These are phyloP conservation scores for Ophiostoma perfectum DNA, from an alignment of 2,329 filamentous ascomycete species.

Conservation along the genomic window DNA sequence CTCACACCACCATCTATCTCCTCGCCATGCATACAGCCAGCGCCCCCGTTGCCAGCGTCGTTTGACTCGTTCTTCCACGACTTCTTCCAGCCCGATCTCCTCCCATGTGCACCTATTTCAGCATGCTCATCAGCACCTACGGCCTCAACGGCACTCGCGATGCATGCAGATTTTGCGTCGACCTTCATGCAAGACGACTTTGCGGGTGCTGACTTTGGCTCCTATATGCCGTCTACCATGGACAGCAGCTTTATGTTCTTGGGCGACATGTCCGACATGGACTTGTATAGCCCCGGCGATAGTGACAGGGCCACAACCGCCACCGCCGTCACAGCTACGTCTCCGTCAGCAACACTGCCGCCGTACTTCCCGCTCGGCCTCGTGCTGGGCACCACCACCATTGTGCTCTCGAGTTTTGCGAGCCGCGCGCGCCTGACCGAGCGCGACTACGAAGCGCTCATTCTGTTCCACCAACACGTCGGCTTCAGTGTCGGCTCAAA, in stretches of 20 bases:
- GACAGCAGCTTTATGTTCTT: background rate
- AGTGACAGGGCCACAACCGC: background rate
- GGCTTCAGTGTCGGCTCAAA: constrained; percentile 19
- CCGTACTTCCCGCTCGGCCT: background rate
- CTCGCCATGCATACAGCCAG: background rate
- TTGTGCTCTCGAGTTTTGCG: background rate
- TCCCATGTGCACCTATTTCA: background rate
- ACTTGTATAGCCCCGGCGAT: background rate
- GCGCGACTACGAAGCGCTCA: constrained; percentile 12
- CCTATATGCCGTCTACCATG: background rate
- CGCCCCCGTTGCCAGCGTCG: background rate
- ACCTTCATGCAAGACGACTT: background rate
- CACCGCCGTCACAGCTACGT: background rate
- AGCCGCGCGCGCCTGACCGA: constrained; percentile 9
- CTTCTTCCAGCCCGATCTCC: background rate
- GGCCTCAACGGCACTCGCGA: background rate
- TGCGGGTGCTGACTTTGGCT: background rate
- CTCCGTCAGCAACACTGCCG: background rate
- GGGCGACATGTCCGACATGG: background rate
- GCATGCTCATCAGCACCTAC: background rate
- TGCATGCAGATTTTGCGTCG: background rate
- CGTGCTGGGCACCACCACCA: background rate
- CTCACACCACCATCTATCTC: background rate
- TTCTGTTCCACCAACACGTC: constrained; percentile 16
- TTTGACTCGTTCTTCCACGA: background rate